These are phyloP conservation scores for Aspergillus nidulans DNA, from an alignment of 495 filamentous ascomycete genomes.

Conservation along the genomic window DNA sequence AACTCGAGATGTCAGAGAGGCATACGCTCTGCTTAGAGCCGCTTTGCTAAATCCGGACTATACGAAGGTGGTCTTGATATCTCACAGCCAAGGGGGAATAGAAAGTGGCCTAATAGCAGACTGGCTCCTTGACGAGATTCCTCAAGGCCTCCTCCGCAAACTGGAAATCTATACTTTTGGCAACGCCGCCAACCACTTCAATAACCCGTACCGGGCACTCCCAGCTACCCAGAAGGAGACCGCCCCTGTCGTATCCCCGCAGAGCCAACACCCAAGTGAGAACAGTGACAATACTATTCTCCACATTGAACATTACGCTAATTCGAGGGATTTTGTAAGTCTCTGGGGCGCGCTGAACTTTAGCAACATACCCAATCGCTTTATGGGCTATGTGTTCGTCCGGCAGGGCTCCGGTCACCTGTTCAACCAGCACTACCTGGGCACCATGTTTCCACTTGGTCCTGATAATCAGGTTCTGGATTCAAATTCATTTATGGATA, in stretches of 20 bases:
- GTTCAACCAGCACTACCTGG: constrained; percentile 76
- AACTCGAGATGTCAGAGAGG: constrained; percentile 60
- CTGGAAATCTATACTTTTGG: constrained; percentile 87
- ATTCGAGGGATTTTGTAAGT: constrained; percentile 70
- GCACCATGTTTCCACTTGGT: constrained; percentile 63
- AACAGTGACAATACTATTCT: constrained; percentile 41
- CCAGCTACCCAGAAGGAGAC: neutral
- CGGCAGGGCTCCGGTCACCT: constrained; percentile 64
- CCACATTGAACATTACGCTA: constrained; percentile 83
- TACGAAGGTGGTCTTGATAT: constrained; percentile 69
- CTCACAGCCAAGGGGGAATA: constrained; percentile 81
- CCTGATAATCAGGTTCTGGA: constrained; percentile 24
- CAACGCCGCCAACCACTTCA: constrained; percentile 82
- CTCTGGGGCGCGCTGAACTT: constrained; percentile 73
- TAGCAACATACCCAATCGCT: constrained; percentile 46
- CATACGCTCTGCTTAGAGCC: constrained; percentile 28
- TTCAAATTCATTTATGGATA: constrained; percentile 35
- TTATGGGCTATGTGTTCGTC: constrained; percentile 73
- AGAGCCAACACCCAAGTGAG: neutral
- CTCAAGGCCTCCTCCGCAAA: constrained; percentile 59
- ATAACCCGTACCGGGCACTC: constrained; percentile 56
- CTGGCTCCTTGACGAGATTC: constrained; percentile 72
- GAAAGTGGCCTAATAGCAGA: constrained; percentile 71
- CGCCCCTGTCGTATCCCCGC: neutral
- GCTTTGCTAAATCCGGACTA: constrained; percentile 40